phyloP scores from a whole-genome alignment of 371 early-diverging fungal genomes.

The Lichtheimia hyalospora region DNA sequence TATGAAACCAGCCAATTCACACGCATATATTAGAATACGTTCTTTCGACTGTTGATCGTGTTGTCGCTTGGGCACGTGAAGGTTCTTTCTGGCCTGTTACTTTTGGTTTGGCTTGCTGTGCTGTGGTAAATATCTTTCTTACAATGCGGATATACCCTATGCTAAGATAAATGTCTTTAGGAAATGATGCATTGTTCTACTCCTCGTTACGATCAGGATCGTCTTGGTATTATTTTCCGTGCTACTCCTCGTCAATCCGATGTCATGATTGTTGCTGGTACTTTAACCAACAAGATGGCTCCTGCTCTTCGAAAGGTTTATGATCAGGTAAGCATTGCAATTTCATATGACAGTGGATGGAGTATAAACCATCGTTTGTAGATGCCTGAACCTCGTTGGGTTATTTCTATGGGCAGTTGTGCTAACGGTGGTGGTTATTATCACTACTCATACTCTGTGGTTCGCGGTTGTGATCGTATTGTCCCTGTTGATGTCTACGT shows the following conservation, averaged over 20 bases:
- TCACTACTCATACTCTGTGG: conserved; percentile 97
- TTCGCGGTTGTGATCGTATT: conserved; percentile 94
- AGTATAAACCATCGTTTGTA: conserved; percentile 18
- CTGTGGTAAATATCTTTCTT: conserved; percentile 58
- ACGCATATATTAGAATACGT: conserved; percentile 59
- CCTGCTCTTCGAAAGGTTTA: conserved; percentile 96
- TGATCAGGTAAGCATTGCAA: conserved; percentile 74
- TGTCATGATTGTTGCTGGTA: conserved; percentile 99
- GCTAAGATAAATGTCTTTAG: conserved; percentile 33
- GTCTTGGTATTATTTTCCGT: conserved; percentile 96
- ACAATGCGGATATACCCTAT: too few relatives aligned
- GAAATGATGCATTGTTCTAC: conserved; percentile 99
- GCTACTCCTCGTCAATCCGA: conserved; percentile 98
- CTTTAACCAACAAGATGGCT: conserved; percentile 98
- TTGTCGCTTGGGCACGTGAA: conserved; percentile 94
- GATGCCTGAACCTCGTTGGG: conserved; percentile 98
- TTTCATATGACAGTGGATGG: neutral
- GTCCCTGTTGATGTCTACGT: conserved; percentile 97
- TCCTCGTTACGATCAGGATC: conserved; percentile 97
- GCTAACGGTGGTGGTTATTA: conserved; percentile 99
- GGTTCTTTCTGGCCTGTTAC: conserved; percentile 97
- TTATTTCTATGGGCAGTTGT: conserved; percentile 97
- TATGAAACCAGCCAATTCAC: too few relatives aligned
- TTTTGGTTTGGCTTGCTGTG: conserved; percentile 98
- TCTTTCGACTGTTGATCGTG: conserved; percentile 85